Base-by-base conservation (phyloP, 2,329 filamentous ascomycete genomes). In the Chaetothyriales sp. region DNA sequence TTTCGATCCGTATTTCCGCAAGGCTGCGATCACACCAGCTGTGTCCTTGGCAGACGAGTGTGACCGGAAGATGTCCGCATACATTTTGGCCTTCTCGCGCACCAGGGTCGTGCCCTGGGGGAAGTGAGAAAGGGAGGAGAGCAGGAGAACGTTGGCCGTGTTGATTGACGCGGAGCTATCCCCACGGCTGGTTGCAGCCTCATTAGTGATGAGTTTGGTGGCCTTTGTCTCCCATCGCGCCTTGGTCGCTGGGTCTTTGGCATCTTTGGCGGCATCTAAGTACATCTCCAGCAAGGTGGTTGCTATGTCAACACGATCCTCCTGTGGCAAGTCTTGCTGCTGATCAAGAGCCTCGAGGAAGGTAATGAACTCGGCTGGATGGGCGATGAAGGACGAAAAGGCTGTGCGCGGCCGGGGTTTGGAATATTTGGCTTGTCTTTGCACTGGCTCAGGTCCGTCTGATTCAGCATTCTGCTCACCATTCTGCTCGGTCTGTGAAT, bases 221-320 rank as follows among this genome's bases (percentile, higher is more conserved):
- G 92, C 92, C 64, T 93, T 95, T 44, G 75, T 75, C 63, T 95
- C 87, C 90, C 92, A 98, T 56, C 83, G 78, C 56, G 83, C 81
- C 55, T 88, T 76, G 32, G 66, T 63, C 66, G 66, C 46, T 73
- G 72, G 8, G 51, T 81, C 81, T 61, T 81, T 85, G 61, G 83
- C 83, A 52, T 82, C 79, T 53, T 81, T 84, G 19, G 90, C 85
- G 60, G 88, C 92, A 65, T 94, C 85, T 7, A 98, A 73, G 63
- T 96, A 98, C 84, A 98, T 96, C 66, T 98, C 93, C 63, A 98
- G 96, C 12, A 98, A 67, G 0, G 93, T 95, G 0, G 90, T 96
- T 62, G 92, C 92, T 15, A 98, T 74, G 65, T 98, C 93, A 1
- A 83, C 78, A 56, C 81, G 84, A 63, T 95, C 85, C 7, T 80